Base-by-base conservation (phyloP, 768 basidiomycete genomes). In the Dendrothele bispora region DNA sequence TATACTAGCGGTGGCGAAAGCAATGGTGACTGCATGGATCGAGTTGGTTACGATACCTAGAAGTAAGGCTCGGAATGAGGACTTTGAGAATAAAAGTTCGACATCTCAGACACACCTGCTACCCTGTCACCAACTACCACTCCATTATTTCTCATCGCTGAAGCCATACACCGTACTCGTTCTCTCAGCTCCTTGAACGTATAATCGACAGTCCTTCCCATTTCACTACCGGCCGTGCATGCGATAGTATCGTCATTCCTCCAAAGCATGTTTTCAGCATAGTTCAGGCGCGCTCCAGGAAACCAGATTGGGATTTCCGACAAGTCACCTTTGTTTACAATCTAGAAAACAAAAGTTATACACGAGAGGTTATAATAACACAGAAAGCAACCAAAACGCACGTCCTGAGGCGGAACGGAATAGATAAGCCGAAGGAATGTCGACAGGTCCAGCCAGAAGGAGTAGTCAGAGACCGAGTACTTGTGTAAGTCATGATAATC, bases 361-460 rank as follows among this genome's bases (percentile, higher is more conserved):
- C n/a, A n/a, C n/a, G n/a, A n/a, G n/a, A n/a, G n/a, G n/a, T n/a
- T n/a, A n/a, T n/a, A n/a, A n/a, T n/a, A 21, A 32, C 6, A 28
- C 25, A 30, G 14, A 34, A 5, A 36, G 48, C n/a, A 6, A 6
- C 30, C n/a, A 39, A 12, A 25, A 42, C 51, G 44, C 40, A 81
- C 82, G 70, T 77, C 70, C 48, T 56, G 48, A 28, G 80, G 83
- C 14, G 80, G 75, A 42, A 81, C 64, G 5, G 84, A 85, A 22
- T 77, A 80, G 37, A 83, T 70, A 46, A 88, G 78, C 15, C 79
- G 77, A 48, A 84, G 59, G 51, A 70, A 79, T 49, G 84, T 72
- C 84, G 84, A 88, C 5, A 86, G 58, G 57, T 88, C 86, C 29
- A 80, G 59, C 86, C 86, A 88, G 64, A 88, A 88, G 0, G 67